phyloP scores from a whole-genome alignment of 176 grass and related monocot genomes.

The Bolboschoenus planiculmis region DNA sequence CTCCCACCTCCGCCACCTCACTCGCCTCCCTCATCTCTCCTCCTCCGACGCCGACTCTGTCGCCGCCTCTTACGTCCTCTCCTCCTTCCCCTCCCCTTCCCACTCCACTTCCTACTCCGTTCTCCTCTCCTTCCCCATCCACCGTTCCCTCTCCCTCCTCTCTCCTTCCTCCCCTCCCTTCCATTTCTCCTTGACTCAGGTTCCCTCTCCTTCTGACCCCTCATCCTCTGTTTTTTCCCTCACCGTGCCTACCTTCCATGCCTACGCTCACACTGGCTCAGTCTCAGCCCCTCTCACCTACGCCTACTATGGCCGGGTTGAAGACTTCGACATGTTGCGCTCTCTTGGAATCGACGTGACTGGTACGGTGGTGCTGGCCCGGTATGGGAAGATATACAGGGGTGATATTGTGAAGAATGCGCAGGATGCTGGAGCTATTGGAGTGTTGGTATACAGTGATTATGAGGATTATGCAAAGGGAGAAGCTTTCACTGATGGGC shows the following conservation, averaged over 20 bases:
- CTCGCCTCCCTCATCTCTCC: slow-evolving; percentile 60
- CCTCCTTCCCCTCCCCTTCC: slow-evolving; percentile 44
- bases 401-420: slow-evolving; percentile 77
- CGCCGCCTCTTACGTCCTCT: slow-evolving; percentile 37
- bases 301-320: slow-evolving; percentile 73
- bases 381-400: slow-evolving; percentile 66
- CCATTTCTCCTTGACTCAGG: slow-evolving; percentile 50
- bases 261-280: slow-evolving; percentile 61
- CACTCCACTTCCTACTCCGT: slow-evolving; percentile 49
- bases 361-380: slow-evolving; percentile 53
- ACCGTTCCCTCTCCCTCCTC: slow-evolving; percentile 56
- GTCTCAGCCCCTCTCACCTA: slow-evolving; percentile 56
- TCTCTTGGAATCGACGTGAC: slow-evolving; percentile 58
- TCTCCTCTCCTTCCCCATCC: slow-evolving; percentile 57
- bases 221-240: slow-evolving; percentile 33
- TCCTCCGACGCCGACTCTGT: slow-evolving; percentile 42
- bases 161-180: slow-evolving; percentile 11
- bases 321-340: slow-evolving; percentile 55
- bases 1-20: slow-evolving; percentile 60
- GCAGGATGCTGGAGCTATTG: slow-evolving; percentile 46
- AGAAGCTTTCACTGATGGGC: slow-evolving; percentile 49
- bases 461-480: slow-evolving; percentile 54
- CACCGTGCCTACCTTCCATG: slow-evolving; percentile 65
- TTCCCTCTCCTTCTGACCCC: slow-evolving; percentile 49
- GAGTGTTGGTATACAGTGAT: slow-evolving; percentile 65